Percentiles rank a stretch among this genome's conserved stretches.
These are phyloP conservation scores for Pyrenochaeta sp. DNA, from an alignment of 2,329 filamentous ascomycete genomes.

Conservation along the genomic window DNA sequence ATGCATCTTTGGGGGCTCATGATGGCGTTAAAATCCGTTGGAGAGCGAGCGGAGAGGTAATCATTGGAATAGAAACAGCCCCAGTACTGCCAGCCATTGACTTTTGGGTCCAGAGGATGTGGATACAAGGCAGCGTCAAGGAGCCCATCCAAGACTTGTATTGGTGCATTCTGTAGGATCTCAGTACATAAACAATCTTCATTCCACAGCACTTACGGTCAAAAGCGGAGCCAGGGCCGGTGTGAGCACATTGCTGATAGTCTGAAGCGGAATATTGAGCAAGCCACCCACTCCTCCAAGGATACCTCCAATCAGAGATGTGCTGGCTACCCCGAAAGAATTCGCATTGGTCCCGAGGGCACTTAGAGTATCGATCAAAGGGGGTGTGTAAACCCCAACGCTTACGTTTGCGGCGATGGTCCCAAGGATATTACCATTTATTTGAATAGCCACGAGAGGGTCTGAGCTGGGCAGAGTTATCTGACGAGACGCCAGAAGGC, in stretches of 20 bases:
- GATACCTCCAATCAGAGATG: background rate
- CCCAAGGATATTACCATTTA: background rate
- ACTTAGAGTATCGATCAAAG: background rate
- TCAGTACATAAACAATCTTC: background rate
- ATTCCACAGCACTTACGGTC: background rate
- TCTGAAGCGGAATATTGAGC: constrained; percentile 1
- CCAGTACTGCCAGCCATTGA: constrained; percentile 11
- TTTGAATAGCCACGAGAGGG: background rate
- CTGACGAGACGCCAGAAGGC: background rate
- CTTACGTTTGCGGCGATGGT: background rate
- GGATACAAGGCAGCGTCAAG: constrained; percentile 1
- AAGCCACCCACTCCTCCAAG: background rate
- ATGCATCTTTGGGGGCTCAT: constrained; percentile 8
- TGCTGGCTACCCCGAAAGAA: background rate
- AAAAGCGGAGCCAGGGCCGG: background rate
- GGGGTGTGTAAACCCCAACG: too few species aligned
- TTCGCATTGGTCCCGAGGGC: background rate
- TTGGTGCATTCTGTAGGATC: background rate
- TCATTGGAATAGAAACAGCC: constrained; percentile 6
- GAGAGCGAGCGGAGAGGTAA: background rate
- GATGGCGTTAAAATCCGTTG: background rate
- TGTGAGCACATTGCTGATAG: constrained; percentile 3
- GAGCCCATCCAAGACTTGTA: background rate
- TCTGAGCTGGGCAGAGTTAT: background rate
- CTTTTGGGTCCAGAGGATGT: constrained; percentile 9